Base-by-base conservation (phyloP, 1,139 yeast genomes). In the Taiozyma onychis region DNA sequence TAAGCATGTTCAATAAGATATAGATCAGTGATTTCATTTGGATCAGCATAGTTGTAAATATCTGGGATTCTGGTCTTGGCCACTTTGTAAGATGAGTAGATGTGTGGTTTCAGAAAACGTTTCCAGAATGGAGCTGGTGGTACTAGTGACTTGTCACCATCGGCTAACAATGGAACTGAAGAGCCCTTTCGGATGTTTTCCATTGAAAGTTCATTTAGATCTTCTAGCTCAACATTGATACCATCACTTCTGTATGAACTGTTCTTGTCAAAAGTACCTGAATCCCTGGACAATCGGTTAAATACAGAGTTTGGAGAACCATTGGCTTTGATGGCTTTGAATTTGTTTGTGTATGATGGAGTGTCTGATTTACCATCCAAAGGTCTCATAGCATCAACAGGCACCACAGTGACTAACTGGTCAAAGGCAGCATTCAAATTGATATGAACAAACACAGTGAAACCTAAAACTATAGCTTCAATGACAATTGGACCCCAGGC, bases 401-500 rank as follows among this genome's bases (percentile, higher is more conserved):
- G 90, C 44, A 84, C 74, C 27, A 76, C 77, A 1, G 65, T 62
- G 54, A 84, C 63, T 63, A 90, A 72, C n/a, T 77, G 76, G 51
- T 75, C 81, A 65, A 88, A 88, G 0, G 96, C 87, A 26, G 63
- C 56, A 49, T 73, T 77, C 61, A 91, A 67, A 53, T 79, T 74
- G 37, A 80, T 42, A 63, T 93, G 97, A 51, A 80, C 76, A 61
- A 81, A 79, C 5, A 79, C 76, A 0, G 97, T 89, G 55, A 77
- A 73, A 16, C 74, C 80, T 16, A 89, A 62, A 50, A 83, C 73
- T 51, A 88, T 75, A 9, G 80, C 85, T 67, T 87, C 89, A 49
- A 93, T 71, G 16, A 80, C 91, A 57, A 91, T 78, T 45, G 96
- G 95, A 41, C 96, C 97, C 97, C 97, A 91, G 51, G 95, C 88